Evolutionary conservation across 164 flowering plant species (phyloP).

Genomic region (Litsea cubeba): DNA sequence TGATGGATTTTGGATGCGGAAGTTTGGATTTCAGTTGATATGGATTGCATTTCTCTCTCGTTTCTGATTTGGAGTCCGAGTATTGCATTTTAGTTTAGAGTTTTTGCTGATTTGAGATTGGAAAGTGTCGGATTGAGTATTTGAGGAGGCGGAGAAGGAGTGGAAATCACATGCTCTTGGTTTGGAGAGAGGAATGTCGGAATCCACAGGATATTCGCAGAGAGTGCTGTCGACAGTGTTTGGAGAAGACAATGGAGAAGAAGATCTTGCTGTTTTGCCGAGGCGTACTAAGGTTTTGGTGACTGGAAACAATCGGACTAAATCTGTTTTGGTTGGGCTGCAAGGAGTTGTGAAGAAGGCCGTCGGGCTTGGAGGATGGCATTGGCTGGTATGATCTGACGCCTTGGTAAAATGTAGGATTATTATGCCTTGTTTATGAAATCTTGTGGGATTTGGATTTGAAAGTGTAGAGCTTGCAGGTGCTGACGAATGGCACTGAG

Average conservation of each 20-base stretch:
- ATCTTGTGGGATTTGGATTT: constrained; percentile 1
- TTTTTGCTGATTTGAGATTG: constrained; percentile 2
- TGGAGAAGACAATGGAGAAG: constrained; percentile 60
- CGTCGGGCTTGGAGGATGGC: constrained; percentile 86
- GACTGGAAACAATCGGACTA: constrained; percentile 76
- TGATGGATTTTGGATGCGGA: background rate
- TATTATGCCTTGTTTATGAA: background rate
- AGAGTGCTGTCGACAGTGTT: constrained; percentile 54
- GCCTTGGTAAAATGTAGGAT: background rate
- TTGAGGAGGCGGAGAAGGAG: background rate
- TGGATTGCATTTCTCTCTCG: background rate
- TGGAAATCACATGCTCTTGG: background rate
- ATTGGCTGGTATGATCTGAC: constrained; percentile 78
- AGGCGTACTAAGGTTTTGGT: constrained; percentile 76
- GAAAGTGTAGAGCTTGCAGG: constrained; percentile 35
- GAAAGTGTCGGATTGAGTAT: background rate
- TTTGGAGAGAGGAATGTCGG: constrained; percentile 33
- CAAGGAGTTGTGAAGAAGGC: constrained; percentile 83
- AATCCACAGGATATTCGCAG: constrained; percentile 30
- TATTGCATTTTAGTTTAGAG: constrained; percentile 25
- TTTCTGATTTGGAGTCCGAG: constrained; percentile 31
- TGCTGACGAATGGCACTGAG: constrained; percentile 92
- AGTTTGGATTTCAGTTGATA: background rate
- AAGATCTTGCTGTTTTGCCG: constrained; percentile 72
- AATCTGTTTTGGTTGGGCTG: constrained; percentile 73